Percentiles rank a stretch among this genome's conserved stretches.
Conservation (phyloP, 331 rosid genomes). For the Rhamnella rubrinervis region DNA sequence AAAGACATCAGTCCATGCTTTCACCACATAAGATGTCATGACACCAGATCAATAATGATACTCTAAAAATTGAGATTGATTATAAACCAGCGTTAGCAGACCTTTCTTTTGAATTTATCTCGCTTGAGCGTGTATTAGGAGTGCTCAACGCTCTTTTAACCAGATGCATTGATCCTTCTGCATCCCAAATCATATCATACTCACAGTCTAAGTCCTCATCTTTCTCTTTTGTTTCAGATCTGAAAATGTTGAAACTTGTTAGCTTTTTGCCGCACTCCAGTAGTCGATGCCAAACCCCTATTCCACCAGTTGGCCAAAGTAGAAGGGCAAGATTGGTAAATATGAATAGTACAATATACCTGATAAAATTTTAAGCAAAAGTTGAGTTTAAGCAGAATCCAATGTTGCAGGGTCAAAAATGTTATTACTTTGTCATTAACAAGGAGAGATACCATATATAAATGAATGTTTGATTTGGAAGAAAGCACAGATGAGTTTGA, state of each 20-base stretch:
- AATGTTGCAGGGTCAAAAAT: not conserved
- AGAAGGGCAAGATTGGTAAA: slow-evolving; percentile 63
- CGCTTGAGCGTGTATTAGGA: slow-evolving; percentile 37
- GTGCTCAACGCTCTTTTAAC: slow-evolving; percentile 57
- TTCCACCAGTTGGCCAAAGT: slow-evolving; percentile 63
- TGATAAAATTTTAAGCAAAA: slow-evolving; percentile 28
- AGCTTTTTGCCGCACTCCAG: slow-evolving; percentile 31
- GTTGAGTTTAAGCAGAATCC: slow-evolving; percentile 4
- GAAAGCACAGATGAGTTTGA: slow-evolving; percentile 62
- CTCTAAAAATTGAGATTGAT: no score
- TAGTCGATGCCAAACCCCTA: slow-evolving; percentile 49
- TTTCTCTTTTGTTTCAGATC: slow-evolving; percentile 58
- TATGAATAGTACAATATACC: slow-evolving; percentile 59
- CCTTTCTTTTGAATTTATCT: slow-evolving; percentile 61
- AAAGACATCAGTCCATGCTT: no score
- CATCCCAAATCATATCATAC: slow-evolving; percentile 87
- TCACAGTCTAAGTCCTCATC: slow-evolving; percentile 67
- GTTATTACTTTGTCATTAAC: slow-evolving; percentile 6
- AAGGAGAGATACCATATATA: slow-evolving; percentile 57
- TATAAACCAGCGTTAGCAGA: not conserved
- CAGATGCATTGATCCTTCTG: slow-evolving; percentile 82
- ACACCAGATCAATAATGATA: no score
- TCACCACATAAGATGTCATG: no score
- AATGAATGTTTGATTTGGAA: slow-evolving; percentile 66
- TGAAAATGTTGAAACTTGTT: slow-evolving; percentile 35